Conservation (phyloP, 495 filamentous ascomycete genomes). For the Cairneyella variabilis region DNA sequence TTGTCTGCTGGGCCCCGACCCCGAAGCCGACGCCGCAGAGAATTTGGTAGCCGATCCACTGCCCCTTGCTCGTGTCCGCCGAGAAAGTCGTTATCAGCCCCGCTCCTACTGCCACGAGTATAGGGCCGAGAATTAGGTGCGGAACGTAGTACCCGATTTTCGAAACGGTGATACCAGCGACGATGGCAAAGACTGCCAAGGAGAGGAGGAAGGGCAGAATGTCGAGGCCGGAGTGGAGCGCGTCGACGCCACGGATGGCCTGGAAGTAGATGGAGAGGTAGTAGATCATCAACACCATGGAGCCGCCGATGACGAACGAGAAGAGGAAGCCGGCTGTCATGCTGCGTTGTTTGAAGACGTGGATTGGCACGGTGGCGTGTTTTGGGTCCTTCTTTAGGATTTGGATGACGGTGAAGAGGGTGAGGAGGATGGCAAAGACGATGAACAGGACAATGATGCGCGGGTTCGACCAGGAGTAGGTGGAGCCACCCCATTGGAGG, state of each 20-base stretch:
- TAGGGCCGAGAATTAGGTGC: not conserved
- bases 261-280: not conserved
- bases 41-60: slow-evolving; percentile 66
- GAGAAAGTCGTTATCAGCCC: slow-evolving; percentile 61
- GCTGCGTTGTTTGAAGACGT: not conserved
- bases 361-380: not conserved
- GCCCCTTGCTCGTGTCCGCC: slow-evolving; percentile 40
- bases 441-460: slow-evolving; percentile 40
- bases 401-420: slow-evolving; percentile 36
- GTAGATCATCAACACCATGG: not conserved
- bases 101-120: slow-evolving; percentile 17
- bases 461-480: slow-evolving; percentile 44
- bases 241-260: not conserved
- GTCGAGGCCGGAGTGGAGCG: not conserved
- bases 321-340: not conserved
- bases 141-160: not conserved
- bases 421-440: slow-evolving; percentile 39
- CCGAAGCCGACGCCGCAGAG: slow-evolving; percentile 65
- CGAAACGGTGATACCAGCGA: not conserved
- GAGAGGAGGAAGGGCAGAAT: not conserved
- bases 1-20: slow-evolving; percentile 60
- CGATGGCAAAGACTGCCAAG: not conserved
- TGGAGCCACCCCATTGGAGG: slow-evolving; percentile 56
- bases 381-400: not conserved
- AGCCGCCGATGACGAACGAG: not conserved